Evolutionary conservation across 1,284 basidiomycete genomes (phyloP).

Genomic region (Ceratobasidium sp.): DNA sequence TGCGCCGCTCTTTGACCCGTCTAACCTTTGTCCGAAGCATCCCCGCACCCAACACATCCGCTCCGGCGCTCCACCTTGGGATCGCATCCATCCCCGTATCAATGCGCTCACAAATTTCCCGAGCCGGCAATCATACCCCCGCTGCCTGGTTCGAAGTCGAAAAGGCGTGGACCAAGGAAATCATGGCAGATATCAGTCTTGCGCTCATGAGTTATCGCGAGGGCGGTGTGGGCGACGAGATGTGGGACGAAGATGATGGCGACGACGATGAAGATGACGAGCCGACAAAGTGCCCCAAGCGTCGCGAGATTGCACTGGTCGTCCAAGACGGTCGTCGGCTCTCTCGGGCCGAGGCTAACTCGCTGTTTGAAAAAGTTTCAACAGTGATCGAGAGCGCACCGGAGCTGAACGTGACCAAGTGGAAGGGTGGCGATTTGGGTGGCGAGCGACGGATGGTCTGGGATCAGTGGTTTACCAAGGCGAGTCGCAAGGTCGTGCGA

Average conservation of each 20-base stretch:
- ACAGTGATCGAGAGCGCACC: conserved; percentile 12
- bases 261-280: conserved; percentile 51
- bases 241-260: conserved; percentile 75
- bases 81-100: conserved; percentile 33
- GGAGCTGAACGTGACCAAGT: conserved; percentile 24
- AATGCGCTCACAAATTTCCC: conserved; percentile 30
- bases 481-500: conserved; percentile 27
- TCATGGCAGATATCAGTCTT: conserved; percentile 26
- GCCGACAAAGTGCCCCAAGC: conserved; percentile 10
- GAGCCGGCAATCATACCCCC: conserved; percentile 24
- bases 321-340: conserved; percentile 29
- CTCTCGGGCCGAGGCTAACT: conserved; percentile 7
- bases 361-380: conserved; percentile 13
- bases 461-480: conserved; percentile 30
- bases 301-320: conserved; percentile 30
- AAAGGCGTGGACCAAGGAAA: conserved; percentile 35
- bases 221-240: conserved; percentile 62
- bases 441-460: conserved; percentile 29
- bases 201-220: conserved; percentile 36
- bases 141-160: conserved; percentile 35
- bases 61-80: conserved; percentile 24
- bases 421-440: conserved; percentile 25
- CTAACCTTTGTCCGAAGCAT: conserved; percentile 10
- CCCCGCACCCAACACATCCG: conserved; percentile 26
- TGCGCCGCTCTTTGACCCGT: neutral